phyloP scores from a whole-genome alignment of 495 filamentous ascomycete genomes.

The Penicillium verhagenii region DNA sequence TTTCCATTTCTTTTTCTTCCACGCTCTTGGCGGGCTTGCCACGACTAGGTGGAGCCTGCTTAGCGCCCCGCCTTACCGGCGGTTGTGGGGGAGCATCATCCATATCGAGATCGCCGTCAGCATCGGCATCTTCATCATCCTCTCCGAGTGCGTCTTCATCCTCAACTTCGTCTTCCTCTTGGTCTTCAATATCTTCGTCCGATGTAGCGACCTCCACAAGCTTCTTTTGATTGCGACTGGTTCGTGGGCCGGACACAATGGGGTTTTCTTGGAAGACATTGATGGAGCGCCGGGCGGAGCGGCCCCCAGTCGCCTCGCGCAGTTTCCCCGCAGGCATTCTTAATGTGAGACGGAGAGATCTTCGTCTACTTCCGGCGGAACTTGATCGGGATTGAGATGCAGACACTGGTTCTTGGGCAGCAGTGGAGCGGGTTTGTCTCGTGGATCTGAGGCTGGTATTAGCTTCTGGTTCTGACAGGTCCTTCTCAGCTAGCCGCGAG shows the following conservation, averaged over 20 bases:
- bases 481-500: slow-evolving; percentile 42
- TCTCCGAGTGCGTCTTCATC: slow-evolving; percentile 57
- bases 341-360: slow-evolving; percentile 75
- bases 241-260: slow-evolving; percentile 60
- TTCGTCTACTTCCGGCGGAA: slow-evolving; percentile 54
- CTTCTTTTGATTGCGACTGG: slow-evolving; percentile 64
- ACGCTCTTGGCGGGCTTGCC: slow-evolving; percentile 48
- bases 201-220: slow-evolving; percentile 65
- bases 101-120: slow-evolving; percentile 57
- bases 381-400: slow-evolving; percentile 55
- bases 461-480: slow-evolving; percentile 38
- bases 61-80: slow-evolving; percentile 34
- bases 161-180: slow-evolving; percentile 60
- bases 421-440: slow-evolving; percentile 35
- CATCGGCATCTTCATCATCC: slow-evolving; percentile 57
- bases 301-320: slow-evolving; percentile 63
- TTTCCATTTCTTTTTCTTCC: slow-evolving; percentile 59
- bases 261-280: slow-evolving; percentile 55
- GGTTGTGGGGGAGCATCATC: slow-evolving; percentile 50
- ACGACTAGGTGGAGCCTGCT: slow-evolving; percentile 30
- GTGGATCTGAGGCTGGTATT: slow-evolving; percentile 36
- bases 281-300: slow-evolving; percentile 36
- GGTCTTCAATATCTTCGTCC: slow-evolving; percentile 56
- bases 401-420: slow-evolving; percentile 40
- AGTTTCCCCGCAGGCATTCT: slow-evolving; percentile 83